Percentiles rank a stretch among this genome's conserved stretches.
phyloP scores from a whole-genome alignment of 2,329 filamentous ascomycete species.

The Simplicillium aogashimaense region DNA sequence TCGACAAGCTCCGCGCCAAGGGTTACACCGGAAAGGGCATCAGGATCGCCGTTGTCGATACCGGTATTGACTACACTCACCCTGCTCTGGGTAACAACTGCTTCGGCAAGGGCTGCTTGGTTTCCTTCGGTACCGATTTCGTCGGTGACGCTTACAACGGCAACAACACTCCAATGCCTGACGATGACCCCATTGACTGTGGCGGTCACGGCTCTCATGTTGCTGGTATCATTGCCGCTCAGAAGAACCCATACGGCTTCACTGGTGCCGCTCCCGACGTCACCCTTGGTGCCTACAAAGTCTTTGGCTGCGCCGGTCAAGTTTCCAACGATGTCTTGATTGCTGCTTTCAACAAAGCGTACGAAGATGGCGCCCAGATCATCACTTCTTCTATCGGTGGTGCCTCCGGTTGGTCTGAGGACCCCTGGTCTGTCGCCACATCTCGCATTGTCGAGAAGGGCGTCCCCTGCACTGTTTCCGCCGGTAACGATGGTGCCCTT shows the following conservation, averaged over 20 bases:
- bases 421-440: slow-evolving; percentile 38
- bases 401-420: slow-evolving; percentile 39
- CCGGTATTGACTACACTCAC: slow-evolving; percentile 51
- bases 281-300: slow-evolving; percentile 44
- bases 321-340: slow-evolving; percentile 48
- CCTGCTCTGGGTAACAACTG: slow-evolving; percentile 50
- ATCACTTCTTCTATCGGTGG: slow-evolving; percentile 47
- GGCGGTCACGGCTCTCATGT: slow-evolving; percentile 52
- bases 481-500: slow-evolving; percentile 35
- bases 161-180: slow-evolving; percentile 28
- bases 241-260: slow-evolving; percentile 41
- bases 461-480: slow-evolving; percentile 41
- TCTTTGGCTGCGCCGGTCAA: slow-evolving; percentile 44
- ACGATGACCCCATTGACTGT: slow-evolving; percentile 44
- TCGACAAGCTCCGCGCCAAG: slow-evolving; percentile 39
- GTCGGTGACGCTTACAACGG: slow-evolving; percentile 44
- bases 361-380: slow-evolving; percentile 47
- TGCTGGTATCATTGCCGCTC: slow-evolving; percentile 52
- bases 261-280: slow-evolving; percentile 48
- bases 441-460: slow-evolving; percentile 43
- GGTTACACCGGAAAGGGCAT: slow-evolving; percentile 40
- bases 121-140: slow-evolving; percentile 46
- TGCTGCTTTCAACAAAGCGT: slow-evolving; percentile 48
- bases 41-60: slow-evolving; percentile 44
- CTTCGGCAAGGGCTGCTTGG: slow-evolving; percentile 49